Evolutionary conservation across 225 moss, liverwort and hornwort genomes (phyloP), one percentile per base, ranked within the genome.

Genomic region (Neckera pumila): DNA sequence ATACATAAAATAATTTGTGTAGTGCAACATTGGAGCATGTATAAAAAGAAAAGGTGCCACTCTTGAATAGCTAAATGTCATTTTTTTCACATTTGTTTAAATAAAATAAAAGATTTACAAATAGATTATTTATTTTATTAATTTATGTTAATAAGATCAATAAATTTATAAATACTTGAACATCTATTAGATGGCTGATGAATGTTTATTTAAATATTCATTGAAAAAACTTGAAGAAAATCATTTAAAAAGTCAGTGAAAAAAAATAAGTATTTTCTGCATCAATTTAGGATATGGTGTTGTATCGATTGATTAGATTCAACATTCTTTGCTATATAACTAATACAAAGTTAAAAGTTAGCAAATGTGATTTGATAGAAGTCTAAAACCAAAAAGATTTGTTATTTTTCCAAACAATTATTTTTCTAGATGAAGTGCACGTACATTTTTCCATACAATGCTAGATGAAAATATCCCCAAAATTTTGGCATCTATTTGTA

Each of bases 401-500:
- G 11, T 47, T 47, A 10, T 47, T 47, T 47, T 47, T 47, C 9
- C 11, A 17, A 30, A 30, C 17, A 74, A 47, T 19, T 10, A 47
- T 47, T 73, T 17, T 12, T 74, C 2, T 5, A 7, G 2, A 72
- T 43, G 27, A 72, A 43, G 16, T 9, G 0, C 2, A 25, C 3
- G 15, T 10, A 43, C 2, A 43, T 43, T 10, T 16, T 73, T 10
- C 2, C 10, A 28, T 6, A 10, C 10, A 43, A 72, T 9, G 17
- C 2, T 28, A 2, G 7, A 31, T 6, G 19, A 12, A 34, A 51
- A 76, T 5, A 21, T 51, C 11, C 30, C 17, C 8, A 31, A 75
- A 49, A 33, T 4, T 49, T 1, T 5, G 0, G 0, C 22, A 53
- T 34, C 22, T 14, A 76, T 4, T 14, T 5, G 0, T 3, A 53